Evolutionary conservation across 1,284 basidiomycete genomes (phyloP).

Genomic region (Erythrobasidium hasegawianum): DNA sequence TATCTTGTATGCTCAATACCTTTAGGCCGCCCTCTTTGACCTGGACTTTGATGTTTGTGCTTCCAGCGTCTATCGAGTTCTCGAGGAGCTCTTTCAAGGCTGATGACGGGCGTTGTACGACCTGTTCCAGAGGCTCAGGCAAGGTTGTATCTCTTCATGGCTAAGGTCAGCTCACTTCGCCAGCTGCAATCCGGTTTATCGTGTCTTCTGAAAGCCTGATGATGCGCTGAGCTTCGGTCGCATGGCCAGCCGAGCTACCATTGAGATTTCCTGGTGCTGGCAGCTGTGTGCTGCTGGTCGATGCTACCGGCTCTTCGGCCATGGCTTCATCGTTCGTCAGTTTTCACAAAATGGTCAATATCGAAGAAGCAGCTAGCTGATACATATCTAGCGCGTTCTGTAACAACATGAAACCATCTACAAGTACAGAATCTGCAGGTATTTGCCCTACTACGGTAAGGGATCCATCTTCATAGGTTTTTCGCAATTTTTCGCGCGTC

Average conservation of each 20-base stretch:
- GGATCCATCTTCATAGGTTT: conserved; percentile 24
- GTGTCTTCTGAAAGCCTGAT: conserved; percentile 54
- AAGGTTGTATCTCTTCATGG: too few relatives aligned
- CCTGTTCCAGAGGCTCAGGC: conserved; percentile 56
- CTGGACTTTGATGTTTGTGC: conserved; percentile 79
- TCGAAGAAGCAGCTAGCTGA: background rate
- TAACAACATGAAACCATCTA: background rate
- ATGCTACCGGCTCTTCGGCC: background rate
- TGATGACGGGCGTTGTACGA: conserved; percentile 92
- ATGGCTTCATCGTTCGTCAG: conserved; percentile 3
- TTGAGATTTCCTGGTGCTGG: too few relatives aligned
- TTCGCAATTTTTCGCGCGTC: background rate
- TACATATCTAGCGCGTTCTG: too few relatives aligned
- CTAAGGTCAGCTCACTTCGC: conserved; percentile 55
- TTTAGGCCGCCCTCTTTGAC: conserved; percentile 96
- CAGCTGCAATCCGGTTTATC: conserved; percentile 62
- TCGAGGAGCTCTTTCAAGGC: conserved; percentile 96
- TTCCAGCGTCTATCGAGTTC: conserved; percentile 87
- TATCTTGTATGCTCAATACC: conserved; percentile 91
- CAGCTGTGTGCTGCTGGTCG: background rate
- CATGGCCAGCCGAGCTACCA: background rate
- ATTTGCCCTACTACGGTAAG: conserved; percentile 31
- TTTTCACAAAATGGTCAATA: too few relatives aligned
- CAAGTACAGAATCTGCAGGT: background rate
- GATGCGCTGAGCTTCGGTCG: conserved; percentile 43